Conservation (phyloP, 306 rosid genomes). For the Vigna hirtella region DNA sequence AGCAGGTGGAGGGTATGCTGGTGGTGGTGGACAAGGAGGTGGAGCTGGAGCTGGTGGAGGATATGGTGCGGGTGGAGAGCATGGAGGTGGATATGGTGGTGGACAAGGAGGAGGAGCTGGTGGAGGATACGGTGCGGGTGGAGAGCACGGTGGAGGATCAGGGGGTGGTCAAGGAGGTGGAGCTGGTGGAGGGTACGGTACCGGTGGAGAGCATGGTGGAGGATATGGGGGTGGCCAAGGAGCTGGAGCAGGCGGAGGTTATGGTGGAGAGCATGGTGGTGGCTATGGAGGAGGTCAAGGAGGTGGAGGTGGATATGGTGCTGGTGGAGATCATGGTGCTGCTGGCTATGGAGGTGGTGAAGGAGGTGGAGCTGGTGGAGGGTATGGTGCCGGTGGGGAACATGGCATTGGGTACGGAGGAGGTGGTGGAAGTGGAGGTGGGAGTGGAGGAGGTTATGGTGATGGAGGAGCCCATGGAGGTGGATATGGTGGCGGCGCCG, state of each 20-base stretch:
- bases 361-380: slow-evolving; percentile 37
- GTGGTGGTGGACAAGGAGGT: slow-evolving; percentile 36
- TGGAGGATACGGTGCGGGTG: slow-evolving; percentile 23
- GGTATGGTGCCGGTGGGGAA: slow-evolving; percentile 38
- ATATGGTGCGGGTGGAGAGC: slow-evolving; percentile 41
- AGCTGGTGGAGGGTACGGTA: slow-evolving; percentile 41
- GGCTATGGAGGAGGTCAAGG: slow-evolving; percentile 50
- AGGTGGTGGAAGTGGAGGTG: slow-evolving; percentile 49
- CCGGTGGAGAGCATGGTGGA: slow-evolving; percentile 38
- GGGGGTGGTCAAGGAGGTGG: slow-evolving; percentile 53
- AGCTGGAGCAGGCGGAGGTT: slow-evolving; percentile 43
- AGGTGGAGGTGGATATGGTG: slow-evolving; percentile 54
- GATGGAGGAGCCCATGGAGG: slow-evolving; percentile 47
- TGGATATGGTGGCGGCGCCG: slow-evolving; percentile 53
- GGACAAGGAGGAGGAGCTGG: slow-evolving; percentile 50
- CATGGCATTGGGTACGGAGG: slow-evolving; percentile 41
- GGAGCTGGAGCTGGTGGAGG: slow-evolving; percentile 45
- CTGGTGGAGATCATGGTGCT: slow-evolving; percentile 28
- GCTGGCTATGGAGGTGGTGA: slow-evolving; percentile 41
- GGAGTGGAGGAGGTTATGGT: slow-evolving; percentile 42
- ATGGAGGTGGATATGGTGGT: slow-evolving; percentile 36
- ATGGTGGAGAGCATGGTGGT: not conserved
- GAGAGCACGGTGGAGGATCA: slow-evolving; percentile 36
- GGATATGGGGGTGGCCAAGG: slow-evolving; percentile 50
- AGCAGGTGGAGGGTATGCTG: slow-evolving; percentile 46